Evolutionary conservation across 148 eudicot genomes (phyloP), one percentile per base, ranked within the genome.

Genomic region (Rhododendron mucronatum): DNA sequence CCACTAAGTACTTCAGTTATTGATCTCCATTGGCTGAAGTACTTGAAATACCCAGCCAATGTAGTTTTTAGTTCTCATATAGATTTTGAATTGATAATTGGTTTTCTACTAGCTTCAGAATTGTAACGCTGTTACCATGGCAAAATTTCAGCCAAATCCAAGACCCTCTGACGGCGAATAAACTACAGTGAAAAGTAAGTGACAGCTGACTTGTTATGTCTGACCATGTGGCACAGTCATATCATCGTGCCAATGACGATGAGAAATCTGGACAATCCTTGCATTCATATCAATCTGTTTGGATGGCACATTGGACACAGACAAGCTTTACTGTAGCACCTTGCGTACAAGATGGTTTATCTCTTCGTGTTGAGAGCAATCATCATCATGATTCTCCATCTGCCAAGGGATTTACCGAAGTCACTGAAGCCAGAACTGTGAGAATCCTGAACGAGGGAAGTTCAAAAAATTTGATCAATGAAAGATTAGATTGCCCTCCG

Each of bases 281-380:
- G 84, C 88, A 89, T 44, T 83, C 91, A 57, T 83, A 65, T 51
- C 93, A 90, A 63, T 88, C 92, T 77, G 86, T 86, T 71, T 93
- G 96, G 96, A 90, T 92, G 92, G 84, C 94, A 69, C 96, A 84
- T 69, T 92, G 94, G 94, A 90, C 86, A 8, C 82, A 80, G 20
- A 86, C 83, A 48, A 89, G 87, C 69, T 81, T 81, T 50, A 90
- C 78, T 78, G 84, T 84, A 53, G 50, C 88, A 44, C 87, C 88
- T 80, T 85, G 45, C 9, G 83, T 65, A 35, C 85, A 85, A 44
- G 88, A 86, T 48, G 84, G 82, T 15, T n/a, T 78, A 28, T 86
- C 89, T 84, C 81, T 12, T 87, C 33, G 18, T 82, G 37, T 61
- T 73, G 82, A 81, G 84, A 76, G 33, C 82, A 73, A 86, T 13